A percentile compares a stretch with the other conserved stretches of the same genome.
Evolutionary conservation across 192 early-diverging fungal genomes (phyloP).

Genomic region (Umbelopsis isabellina): DNA sequence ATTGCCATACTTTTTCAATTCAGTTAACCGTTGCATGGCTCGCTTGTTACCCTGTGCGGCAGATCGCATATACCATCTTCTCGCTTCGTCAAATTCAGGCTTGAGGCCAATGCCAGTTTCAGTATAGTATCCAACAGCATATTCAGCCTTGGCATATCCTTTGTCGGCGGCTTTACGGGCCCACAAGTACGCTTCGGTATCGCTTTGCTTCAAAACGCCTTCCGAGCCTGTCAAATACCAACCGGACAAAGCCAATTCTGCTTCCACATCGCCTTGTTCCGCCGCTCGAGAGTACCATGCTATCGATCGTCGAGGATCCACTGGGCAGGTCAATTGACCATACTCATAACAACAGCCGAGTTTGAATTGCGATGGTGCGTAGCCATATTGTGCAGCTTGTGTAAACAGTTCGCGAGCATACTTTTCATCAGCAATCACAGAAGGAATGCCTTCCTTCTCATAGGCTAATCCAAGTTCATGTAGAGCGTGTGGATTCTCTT

Average conservation of each 20-base stretch:
- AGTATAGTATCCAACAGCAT: conserved; percentile 93
- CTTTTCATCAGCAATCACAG: conserved; percentile 75
- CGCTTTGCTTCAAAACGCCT: conserved; percentile 82
- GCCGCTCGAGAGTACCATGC: conserved; percentile 96
- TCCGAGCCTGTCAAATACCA: conserved; percentile 95
- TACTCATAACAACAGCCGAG: conserved; percentile 95
- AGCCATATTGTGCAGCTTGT: conserved; percentile 90
- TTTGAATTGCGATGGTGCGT: conserved; percentile 90
- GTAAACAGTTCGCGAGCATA: conserved; percentile 94
- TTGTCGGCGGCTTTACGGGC: conserved; percentile 94
- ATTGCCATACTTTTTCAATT: conserved; percentile 60
- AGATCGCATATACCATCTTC: conserved; percentile 84
- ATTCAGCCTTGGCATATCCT: conserved; percentile 92
- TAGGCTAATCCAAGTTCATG: conserved; percentile 91
- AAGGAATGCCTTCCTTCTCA: conserved; percentile 74
- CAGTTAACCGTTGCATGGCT: conserved; percentile 81
- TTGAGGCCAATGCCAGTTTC: conserved; percentile 89
- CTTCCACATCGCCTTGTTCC: conserved; percentile 87
- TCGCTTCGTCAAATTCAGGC: conserved; percentile 76
- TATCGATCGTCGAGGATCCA: conserved; percentile 89
- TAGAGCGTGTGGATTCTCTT: conserved; percentile 88
- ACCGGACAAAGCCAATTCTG: conserved; percentile 92
- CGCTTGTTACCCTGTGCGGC: conserved; percentile 82
- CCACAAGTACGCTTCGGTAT: conserved; percentile 97
- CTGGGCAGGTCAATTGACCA: conserved; percentile 83